Conservation (phyloP, 805 yeast genomes). For the Nakazawaea ambrosiae region DNA sequence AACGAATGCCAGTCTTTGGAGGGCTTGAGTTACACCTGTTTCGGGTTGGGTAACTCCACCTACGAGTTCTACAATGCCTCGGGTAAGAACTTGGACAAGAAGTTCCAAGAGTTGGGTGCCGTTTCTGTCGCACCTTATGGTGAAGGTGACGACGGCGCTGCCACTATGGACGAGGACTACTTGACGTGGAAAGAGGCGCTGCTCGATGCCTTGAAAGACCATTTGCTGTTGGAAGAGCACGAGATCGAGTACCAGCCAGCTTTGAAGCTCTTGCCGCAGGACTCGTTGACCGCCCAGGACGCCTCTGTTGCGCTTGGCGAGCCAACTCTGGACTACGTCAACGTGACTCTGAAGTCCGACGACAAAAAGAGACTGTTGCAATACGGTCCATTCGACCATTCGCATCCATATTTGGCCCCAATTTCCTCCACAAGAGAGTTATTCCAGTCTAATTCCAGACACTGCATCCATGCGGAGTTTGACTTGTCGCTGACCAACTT, state of each 20-base stretch:
- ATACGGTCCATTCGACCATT: constrained; percentile 71
- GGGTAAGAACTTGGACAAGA: constrained; percentile 52
- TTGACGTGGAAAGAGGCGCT: constrained; percentile 84
- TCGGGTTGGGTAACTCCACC: constrained; percentile 92
- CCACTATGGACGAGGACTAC: constrained; percentile 92
- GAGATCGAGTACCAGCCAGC: constrained; percentile 77
- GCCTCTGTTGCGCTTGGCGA: constrained; percentile 69
- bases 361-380: constrained; percentile 25
- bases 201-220: constrained; percentile 57
- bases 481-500: constrained; percentile 71
- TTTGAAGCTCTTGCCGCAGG: constrained; percentile 31
- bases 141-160: constrained; percentile 92
- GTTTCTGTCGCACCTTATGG: constrained; percentile 70
- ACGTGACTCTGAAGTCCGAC: constrained; percentile 22
- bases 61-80: constrained; percentile 88
- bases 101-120: constrained; percentile 61
- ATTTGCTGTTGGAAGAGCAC: constrained; percentile 67
- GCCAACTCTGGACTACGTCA: constrained; percentile 54
- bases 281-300: constrained; percentile 22
- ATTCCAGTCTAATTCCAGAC: constrained; percentile 57
- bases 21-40: constrained; percentile 61
- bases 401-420: constrained; percentile 79
- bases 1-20: constrained; percentile 49
- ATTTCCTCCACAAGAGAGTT: constrained; percentile 58
- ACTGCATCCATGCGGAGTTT: constrained; percentile 86